Percentiles rank a stretch among this genome's conserved stretches.
phyloP scores from a whole-genome alignment of 2,329 filamentous ascomycete genomes.

The Colletotrichum sp. region DNA sequence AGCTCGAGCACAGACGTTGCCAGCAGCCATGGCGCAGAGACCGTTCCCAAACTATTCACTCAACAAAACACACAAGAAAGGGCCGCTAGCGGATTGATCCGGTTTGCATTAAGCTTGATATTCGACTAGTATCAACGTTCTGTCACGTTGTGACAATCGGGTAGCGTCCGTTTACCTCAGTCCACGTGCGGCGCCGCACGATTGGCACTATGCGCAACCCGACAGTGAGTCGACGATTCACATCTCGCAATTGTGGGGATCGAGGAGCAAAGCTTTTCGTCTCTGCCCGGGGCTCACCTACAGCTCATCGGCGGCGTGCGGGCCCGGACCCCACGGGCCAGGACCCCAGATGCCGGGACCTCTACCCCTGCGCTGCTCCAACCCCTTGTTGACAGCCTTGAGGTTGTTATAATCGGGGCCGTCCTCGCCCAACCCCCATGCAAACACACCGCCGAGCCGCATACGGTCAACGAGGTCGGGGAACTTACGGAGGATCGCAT shows the following conservation, averaged over 20 bases:
- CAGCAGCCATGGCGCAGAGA: neutral
- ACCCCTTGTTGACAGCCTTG: conserved; percentile 30
- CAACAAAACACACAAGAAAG: neutral
- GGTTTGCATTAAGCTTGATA: neutral
- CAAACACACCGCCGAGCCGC: conserved; percentile 72
- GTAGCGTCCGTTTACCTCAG: neutral
- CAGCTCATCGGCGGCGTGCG: conserved; percentile 12
- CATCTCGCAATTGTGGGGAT: neutral
- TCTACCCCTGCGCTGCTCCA: conserved; percentile 16
- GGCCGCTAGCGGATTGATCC: neutral
- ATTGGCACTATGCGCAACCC: conserved; percentile 8
- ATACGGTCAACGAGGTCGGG: conserved; percentile 58
- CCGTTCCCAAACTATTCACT: neutral
- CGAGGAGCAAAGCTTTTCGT: neutral
- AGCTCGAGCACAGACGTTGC: neutral
- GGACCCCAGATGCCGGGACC: neutral
- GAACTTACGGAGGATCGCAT: conserved; percentile 66
- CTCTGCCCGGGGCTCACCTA: conserved; percentile 14
- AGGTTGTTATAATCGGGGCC: conserved; percentile 48
- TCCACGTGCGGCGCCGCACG: neutral
- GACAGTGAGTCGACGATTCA: conserved; percentile 12
- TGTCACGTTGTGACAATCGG: neutral
- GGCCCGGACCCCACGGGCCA: neutral
- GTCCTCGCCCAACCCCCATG: conserved; percentile 77
- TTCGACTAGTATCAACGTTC: neutral